Conservation (phyloP, 306 rosid species). For the Ochetophila trinervis region DNA sequence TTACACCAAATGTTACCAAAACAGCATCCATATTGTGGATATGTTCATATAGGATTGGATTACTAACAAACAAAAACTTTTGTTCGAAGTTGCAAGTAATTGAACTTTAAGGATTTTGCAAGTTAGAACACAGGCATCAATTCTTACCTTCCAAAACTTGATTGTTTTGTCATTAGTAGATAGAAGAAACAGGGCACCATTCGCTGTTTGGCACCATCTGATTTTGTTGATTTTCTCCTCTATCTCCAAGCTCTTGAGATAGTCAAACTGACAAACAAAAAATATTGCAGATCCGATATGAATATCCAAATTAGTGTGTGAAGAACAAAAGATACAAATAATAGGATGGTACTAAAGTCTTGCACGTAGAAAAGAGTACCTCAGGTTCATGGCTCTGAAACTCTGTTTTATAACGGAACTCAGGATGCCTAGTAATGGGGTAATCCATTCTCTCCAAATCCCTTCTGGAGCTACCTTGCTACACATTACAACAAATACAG, state of each 20-base stretch:
- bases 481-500: conserved; percentile 26
- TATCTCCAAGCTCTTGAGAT: conserved; percentile 99
- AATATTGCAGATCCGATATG: conserved; percentile 10
- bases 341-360: conserved; percentile 3
- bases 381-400: conserved; percentile 99
- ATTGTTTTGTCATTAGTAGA: conserved; percentile 97
- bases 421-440: conserved; percentile 82
- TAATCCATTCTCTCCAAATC: conserved; percentile 83
- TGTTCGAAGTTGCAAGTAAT: not conserved
- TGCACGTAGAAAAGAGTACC: conserved; percentile 35
- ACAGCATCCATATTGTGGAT: not conserved
- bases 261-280: conserved; percentile 73
- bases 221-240: conserved; percentile 99
- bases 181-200: conserved; percentile 88
- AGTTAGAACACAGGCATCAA: not conserved
- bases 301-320: conserved; percentile 19
- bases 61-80: not conserved
- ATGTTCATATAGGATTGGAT: not conserved
- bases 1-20: not conserved
- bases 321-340: conserved; percentile 1
- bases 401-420: conserved; percentile 98
- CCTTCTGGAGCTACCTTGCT: conserved; percentile 80
- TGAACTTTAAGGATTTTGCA: not conserved
- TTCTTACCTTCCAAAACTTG: conserved; percentile 93
- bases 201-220: conserved; percentile 98